Percentiles rank a stretch among this genome's conserved stretches.
phyloP scores from a whole-genome alignment of 176 grass and related monocot genomes.

The Aegilops umbellulata region DNA sequence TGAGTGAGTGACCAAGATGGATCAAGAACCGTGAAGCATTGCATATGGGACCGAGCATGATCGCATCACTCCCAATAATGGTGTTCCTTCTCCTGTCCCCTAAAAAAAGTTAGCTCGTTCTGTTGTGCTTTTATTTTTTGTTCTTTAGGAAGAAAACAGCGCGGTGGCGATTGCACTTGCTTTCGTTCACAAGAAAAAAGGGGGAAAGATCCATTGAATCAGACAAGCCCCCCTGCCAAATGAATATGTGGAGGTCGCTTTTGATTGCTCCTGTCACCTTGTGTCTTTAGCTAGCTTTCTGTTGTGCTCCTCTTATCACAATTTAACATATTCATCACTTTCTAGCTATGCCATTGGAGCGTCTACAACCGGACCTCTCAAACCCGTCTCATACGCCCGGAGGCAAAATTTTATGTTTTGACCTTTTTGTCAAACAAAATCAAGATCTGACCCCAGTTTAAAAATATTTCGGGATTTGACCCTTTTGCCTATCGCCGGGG shows the following conservation, averaged over 20 bases:
- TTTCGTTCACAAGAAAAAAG: not conserved
- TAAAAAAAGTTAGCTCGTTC: not conserved
- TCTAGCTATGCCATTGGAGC: too few relatives aligned
- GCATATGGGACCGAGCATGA: conserved; percentile 15
- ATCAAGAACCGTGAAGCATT: not conserved
- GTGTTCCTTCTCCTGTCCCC: not conserved
- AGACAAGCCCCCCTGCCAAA: conserved; percentile 15
- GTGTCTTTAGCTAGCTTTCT: not conserved
- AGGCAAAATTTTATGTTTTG: too few relatives aligned
- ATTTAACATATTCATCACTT: not conserved
- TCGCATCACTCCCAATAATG: conserved; percentile 27
- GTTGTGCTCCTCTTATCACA: not conserved
- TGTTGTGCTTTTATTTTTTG: not conserved
- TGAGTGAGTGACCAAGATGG: not conserved
- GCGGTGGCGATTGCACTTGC: not conserved
- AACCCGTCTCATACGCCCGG: too few relatives aligned
- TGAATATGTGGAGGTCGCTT: conserved; percentile 4
- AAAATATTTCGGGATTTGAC: too few relatives aligned
- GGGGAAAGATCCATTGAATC: not conserved
- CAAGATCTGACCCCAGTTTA: too few relatives aligned
- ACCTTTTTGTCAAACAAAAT: too few relatives aligned
- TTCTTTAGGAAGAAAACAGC: conserved; percentile 3
- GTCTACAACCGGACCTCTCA: too few relatives aligned
- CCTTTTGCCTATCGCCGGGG: too few relatives aligned
- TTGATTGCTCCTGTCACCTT: not conserved